Evolutionary conservation across 75 land plant species (phyloP).

Genomic region (Larix kaempferi): DNA sequence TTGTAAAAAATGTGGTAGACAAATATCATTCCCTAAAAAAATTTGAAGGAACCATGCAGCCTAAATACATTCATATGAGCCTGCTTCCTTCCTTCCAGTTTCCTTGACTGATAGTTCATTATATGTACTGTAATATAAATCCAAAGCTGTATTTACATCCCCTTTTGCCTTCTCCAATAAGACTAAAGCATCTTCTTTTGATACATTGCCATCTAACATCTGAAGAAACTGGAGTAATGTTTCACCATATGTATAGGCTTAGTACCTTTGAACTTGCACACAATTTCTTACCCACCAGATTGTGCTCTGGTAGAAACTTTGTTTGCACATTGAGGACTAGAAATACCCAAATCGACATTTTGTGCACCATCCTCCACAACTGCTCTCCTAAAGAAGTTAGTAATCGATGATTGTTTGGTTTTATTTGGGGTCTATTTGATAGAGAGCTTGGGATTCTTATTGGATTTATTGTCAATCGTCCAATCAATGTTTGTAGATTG

Average conservation of each 20-base stretch:
- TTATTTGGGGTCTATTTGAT: constrained; percentile 17
- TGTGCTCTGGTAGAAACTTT: background rate
- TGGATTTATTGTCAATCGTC: constrained; percentile 11
- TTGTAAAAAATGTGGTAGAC: background rate
- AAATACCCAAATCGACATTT: background rate
- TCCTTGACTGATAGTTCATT: constrained; percentile 8
- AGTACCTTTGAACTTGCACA: background rate
- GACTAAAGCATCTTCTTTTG: constrained; percentile 38
- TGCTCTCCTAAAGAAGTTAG: constrained; percentile 48
- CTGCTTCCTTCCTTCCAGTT: background rate
- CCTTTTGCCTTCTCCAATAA: constrained; percentile 67
- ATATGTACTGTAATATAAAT: constrained; percentile 43
- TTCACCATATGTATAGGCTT: constrained; percentile 20
- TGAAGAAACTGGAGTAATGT: constrained; percentile 55
- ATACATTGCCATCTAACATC: constrained; percentile 50
- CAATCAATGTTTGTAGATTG: background rate
- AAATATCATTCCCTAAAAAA: background rate
- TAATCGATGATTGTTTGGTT: constrained; percentile 54
- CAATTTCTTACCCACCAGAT: constrained; percentile 1
- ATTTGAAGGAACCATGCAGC: constrained; percentile 5
- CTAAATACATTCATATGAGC: constrained; percentile 11
- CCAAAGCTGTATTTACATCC: constrained; percentile 65
- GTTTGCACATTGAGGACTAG: background rate
- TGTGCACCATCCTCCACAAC: background rate
- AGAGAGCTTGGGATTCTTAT: constrained; percentile 24